These are phyloP conservation scores for Paspalum vaginatum DNA, from an alignment of 176 grass and related monocot species.

Conservation along the genomic window DNA sequence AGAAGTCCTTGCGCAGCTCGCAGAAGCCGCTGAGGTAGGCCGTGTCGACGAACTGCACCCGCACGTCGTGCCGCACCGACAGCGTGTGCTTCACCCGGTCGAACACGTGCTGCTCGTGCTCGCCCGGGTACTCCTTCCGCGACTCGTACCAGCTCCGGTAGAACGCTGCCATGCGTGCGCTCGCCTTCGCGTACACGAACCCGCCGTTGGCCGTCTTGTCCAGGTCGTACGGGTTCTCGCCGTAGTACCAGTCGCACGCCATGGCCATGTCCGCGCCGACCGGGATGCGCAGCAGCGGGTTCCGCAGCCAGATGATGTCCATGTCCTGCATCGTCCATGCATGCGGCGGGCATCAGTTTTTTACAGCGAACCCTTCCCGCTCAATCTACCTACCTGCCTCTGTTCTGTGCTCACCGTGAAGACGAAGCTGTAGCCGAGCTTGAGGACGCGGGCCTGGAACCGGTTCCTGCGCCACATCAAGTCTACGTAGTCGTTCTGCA, in stretches of 20 bases:
- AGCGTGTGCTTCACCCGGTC: conserved; percentile 45
- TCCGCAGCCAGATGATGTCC: conserved; percentile 56
- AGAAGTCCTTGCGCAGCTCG: conserved; percentile 33
- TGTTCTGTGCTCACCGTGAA: conserved; percentile 28
- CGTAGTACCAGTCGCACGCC: conserved; percentile 24
- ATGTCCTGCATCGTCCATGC: conserved; percentile 22
- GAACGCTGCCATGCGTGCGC: background rate
- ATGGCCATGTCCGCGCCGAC: conserved; percentile 38
- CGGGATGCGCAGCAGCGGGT: conserved; percentile 30
- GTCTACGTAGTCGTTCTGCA: conserved; percentile 45
- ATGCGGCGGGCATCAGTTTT: too few species aligned
- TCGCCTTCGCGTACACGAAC: conserved; percentile 40
- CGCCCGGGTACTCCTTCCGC: background rate
- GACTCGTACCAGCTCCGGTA: conserved; percentile 45
- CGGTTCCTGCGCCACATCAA: conserved; percentile 48
- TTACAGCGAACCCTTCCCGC: too few species aligned
- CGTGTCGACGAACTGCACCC: conserved; percentile 28
- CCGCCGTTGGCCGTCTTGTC: conserved; percentile 43
- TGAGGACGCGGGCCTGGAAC: conserved; percentile 42
- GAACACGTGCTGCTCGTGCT: conserved; percentile 39
- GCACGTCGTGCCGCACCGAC: background rate
- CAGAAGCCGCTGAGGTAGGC: conserved; percentile 37
- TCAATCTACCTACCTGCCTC: too few species aligned
- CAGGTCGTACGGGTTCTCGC: conserved; percentile 20
- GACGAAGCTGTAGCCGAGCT: conserved; percentile 57